A percentile compares a stretch with the other conserved stretches of the same genome.
Evolutionary conservation across 2,329 filamentous ascomycete genomes (phyloP).

Genomic region (Ceratocystis cubensis): DNA sequence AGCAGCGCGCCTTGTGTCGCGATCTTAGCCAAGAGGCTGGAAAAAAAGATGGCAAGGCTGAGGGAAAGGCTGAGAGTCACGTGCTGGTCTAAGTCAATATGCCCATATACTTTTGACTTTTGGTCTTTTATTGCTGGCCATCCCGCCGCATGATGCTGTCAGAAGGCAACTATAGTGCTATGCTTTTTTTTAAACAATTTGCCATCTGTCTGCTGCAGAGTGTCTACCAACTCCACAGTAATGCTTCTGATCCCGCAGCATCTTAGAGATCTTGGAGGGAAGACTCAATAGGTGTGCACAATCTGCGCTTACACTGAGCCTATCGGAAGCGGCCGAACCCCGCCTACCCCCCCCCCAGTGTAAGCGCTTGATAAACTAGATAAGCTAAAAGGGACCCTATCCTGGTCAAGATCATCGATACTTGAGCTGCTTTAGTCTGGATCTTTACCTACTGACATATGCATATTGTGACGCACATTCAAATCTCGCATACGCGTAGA

Average conservation of each 20-base stretch:
- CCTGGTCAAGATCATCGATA: no score
- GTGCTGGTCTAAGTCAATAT: conserved; percentile 1
- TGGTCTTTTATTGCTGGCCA: background rate
- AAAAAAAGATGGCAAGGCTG: conserved; percentile 21
- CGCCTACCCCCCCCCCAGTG: background rate
- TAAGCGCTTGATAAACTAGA: background rate
- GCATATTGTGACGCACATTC: background rate
- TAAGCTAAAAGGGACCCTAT: background rate
- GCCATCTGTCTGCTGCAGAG: no score
- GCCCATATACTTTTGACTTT: background rate
- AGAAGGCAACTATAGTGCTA: no score
- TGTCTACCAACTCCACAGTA: no score
- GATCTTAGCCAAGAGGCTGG: conserved; percentile 17
- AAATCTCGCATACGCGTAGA: no score
- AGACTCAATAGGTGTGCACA: background rate
- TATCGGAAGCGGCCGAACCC: conserved; percentile 9
- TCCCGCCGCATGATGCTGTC: no score
- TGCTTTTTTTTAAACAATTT: no score
- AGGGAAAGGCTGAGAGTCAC: conserved; percentile 21
- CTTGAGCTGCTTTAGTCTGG: background rate
- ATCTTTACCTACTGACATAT: background rate
- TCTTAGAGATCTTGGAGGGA: no score
- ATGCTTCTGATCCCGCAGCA: no score
- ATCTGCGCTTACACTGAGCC: background rate
- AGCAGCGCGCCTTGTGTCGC: conserved; percentile 7